Base-by-base conservation (phyloP, 2,329 filamentous ascomycete genomes). In the Aspergillus sp. region DNA sequence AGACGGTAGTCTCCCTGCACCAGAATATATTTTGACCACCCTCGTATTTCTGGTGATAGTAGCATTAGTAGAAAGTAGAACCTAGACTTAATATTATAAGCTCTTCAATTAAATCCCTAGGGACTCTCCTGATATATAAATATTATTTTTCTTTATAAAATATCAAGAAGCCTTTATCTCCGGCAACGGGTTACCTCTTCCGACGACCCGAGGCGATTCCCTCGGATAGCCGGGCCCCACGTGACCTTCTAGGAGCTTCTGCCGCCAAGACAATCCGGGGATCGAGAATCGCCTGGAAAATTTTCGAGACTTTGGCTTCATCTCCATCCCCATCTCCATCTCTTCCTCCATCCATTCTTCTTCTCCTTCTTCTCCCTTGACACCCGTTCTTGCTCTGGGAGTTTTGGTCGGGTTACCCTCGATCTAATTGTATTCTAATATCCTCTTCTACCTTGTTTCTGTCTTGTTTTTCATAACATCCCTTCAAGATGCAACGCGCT, bases 401-500 rank as follows among this genome's bases (percentile, higher is more conserved):
- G 71, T 68, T 66, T 47, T 62, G 69, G 63, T 73, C 72, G 78
- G 74, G 73, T 72, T 65, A 63, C 60, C 32, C 32, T 63, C 57
- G 57, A 57, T 67, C 61, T 62, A 55, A 65, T 63, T 66, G 60
- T 60, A 38, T 64, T 65, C 53, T 50, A 64, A 66, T 62, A 28
- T 56, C 55, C 47, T 67, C 60, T 65, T 69, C 67, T 56, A 56
- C 61, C 66, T 60, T 61, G 58, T 66, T 61, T 61, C 54, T 65
- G 58, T 67, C 58, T 65, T 61, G 62, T 67, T 39, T n/a, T 61
- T 55, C 67, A 66, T 53, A 61, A 66, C 62, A 61, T 68, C 60
- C 59, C 63, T 71, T 62, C 82, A 91, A 80, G 77, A 99, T 99
- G 95, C 95, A 99, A 87, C 91, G 95, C 81, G 92, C 92, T 82